A percentile compares a stretch with the other conserved stretches of the same genome.
phyloP scores from a whole-genome alignment of 208 protist species.

The Porcisia deanei region DNA sequence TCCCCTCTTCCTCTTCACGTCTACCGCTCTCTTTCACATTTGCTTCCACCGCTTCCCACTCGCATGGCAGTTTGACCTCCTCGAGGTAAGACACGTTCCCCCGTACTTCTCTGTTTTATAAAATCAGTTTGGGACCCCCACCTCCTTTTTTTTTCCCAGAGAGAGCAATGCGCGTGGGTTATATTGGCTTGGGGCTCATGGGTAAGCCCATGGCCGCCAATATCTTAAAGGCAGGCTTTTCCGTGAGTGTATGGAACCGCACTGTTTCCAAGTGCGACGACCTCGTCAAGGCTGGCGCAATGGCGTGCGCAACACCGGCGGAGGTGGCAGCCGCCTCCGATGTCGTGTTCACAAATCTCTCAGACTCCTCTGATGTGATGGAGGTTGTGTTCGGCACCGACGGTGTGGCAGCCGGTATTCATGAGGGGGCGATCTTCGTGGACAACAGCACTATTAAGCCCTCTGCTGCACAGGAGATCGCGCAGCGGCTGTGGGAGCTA shows the following conservation, averaged over 20 bases:
- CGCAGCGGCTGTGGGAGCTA: conserved; percentile 64
- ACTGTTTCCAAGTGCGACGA: conserved; percentile 79
- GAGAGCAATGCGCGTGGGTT: conserved; percentile 73
- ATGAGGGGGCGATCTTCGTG: conserved; percentile 76
- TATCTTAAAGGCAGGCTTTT: conserved; percentile 89
- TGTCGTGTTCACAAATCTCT: conserved; percentile 94
- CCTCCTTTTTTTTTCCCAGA: background rate
- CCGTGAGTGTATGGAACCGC: conserved; percentile 87
- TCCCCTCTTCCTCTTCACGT: background rate
- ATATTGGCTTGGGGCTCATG: conserved; percentile 95
- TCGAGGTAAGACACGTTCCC: conserved; percentile 4
- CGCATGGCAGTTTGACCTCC: background rate
- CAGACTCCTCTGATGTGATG: conserved; percentile 89
- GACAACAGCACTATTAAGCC: conserved; percentile 97
- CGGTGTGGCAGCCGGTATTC: conserved; percentile 82
- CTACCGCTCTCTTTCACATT: background rate
- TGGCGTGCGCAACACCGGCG: conserved; percentile 58
- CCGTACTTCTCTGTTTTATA: background rate
- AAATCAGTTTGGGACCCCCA: background rate
- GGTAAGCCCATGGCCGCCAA: conserved; percentile 92
- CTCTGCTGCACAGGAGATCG: conserved; percentile 90
- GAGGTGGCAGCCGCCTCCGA: conserved; percentile 83
- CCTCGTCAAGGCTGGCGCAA: conserved; percentile 79
- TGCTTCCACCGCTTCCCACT: conserved; percentile 1
- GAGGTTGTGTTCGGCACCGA: conserved; percentile 83